A percentile compares a stretch with the other conserved stretches of the same genome.
Conservation (phyloP, 2,329 filamentous ascomycete genomes). For the Verticillium tricorpus region DNA sequence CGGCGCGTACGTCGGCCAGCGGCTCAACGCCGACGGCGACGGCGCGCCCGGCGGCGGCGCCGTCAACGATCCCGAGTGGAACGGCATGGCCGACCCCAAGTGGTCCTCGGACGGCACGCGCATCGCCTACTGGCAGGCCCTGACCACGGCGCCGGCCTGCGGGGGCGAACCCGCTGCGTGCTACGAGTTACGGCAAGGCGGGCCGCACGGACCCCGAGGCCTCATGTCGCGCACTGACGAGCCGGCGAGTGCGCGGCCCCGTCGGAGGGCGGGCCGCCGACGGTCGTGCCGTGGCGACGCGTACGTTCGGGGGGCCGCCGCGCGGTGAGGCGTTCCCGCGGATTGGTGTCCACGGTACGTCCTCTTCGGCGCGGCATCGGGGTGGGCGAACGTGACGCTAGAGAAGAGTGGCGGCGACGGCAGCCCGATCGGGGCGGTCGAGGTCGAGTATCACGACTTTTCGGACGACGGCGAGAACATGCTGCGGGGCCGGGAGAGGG, state of each 20-base stretch:
- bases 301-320: constrained; percentile 3
- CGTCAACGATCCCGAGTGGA: constrained; percentile 37
- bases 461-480: constrained; percentile 28
- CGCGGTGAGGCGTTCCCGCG: neutral
- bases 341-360: too few relatives aligned
- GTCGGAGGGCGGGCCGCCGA: too few relatives aligned
- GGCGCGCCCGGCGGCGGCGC: constrained; percentile 19
- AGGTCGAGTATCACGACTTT: constrained; percentile 25
- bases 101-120: constrained; percentile 32
- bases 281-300: constrained; percentile 4
- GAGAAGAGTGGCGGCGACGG: constrained; percentile 8
- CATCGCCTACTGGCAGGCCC: constrained; percentile 34
- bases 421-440: constrained; percentile 19
- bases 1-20: constrained; percentile 33
- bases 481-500: constrained; percentile 28
- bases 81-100: constrained; percentile 34
- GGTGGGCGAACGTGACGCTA: constrained; percentile 15
- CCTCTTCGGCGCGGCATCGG: constrained; percentile 11
- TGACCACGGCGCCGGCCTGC: constrained; percentile 30
- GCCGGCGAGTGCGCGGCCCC: too few relatives aligned
- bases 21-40: constrained; percentile 28
- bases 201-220: too few relatives aligned
- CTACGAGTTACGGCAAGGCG: too few relatives aligned
- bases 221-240: too few relatives aligned
- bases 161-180: constrained; percentile 36